Evolutionary conservation across 495 filamentous ascomycete genomes (phyloP).

Genomic region (Patellaria atrata): DNA sequence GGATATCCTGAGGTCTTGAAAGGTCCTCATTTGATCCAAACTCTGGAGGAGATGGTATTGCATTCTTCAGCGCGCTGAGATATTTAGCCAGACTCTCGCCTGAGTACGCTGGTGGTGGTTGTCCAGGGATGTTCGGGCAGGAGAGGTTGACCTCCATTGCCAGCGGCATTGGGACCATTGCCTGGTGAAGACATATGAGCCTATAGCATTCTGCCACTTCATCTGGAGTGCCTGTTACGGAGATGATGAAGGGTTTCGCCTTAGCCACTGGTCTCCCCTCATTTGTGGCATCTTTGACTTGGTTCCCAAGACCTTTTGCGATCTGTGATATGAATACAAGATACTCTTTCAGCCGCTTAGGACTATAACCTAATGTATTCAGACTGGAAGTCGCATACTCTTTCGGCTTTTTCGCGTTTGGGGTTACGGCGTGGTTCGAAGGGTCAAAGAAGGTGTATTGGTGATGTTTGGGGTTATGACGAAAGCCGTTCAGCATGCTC

Average conservation of each 20-base stretch:
- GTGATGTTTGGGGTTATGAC: conserved; percentile 34
- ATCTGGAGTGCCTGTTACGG: conserved; percentile 44
- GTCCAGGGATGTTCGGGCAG: conserved; percentile 54
- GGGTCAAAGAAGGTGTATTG: conserved; percentile 31
- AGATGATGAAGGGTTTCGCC: conserved; percentile 49
- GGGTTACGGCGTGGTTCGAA: conserved; percentile 9
- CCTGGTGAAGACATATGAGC: conserved; percentile 14
- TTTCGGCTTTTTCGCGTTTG: conserved; percentile 3
- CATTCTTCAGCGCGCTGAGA: conserved; percentile 27
- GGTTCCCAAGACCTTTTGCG: conserved; percentile 1
- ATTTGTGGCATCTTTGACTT: neutral
- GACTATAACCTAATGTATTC: conserved; percentile 33
- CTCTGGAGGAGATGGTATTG: conserved; percentile 2
- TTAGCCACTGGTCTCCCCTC: no score
- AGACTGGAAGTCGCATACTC: conserved; percentile 20
- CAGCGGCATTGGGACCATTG: conserved; percentile 28
- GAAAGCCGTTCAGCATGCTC: conserved; percentile 42
- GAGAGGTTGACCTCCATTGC: conserved; percentile 58
- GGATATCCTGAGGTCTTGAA: neutral
- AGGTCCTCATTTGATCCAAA: neutral
- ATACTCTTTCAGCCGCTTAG: conserved; percentile 25
- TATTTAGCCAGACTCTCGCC: conserved; percentile 32
- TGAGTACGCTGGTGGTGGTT: conserved; percentile 54
- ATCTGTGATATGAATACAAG: conserved; percentile 23
- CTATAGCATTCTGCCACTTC: conserved; percentile 36